phyloP scores from a whole-genome alignment of 352 stramenopile species.

The Globisporangium uncinulatum region DNA sequence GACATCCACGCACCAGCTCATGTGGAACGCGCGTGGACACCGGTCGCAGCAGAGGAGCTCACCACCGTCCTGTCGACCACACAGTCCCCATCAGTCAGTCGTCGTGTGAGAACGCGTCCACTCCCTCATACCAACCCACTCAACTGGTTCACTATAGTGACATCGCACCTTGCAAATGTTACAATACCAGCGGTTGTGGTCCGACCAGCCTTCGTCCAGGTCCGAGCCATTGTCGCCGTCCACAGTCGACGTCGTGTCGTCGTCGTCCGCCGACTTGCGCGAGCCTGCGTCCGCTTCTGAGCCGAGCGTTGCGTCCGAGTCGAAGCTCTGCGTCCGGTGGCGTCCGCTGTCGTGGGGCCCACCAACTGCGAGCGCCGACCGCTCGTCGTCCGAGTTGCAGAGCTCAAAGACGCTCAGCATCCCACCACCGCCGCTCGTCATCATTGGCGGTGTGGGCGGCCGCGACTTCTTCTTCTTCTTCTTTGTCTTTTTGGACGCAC shows the following conservation, averaged over 20 bases:
- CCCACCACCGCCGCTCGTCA: conserved; percentile 13
- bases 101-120: neutral
- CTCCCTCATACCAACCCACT: neutral
- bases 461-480: conserved; percentile 2
- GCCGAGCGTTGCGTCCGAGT: conserved; percentile 16
- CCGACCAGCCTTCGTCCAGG: conserved; percentile 63
- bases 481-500: conserved; percentile 1
- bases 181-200: conserved; percentile 89
- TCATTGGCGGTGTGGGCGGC: neutral
- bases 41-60: conserved; percentile 89
- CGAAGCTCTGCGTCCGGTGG: conserved; percentile 17
- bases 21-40: conserved; percentile 92
- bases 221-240: conserved; percentile 31
- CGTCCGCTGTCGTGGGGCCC: neutral
- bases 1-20: conserved; percentile 52
- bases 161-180: conserved; percentile 76
- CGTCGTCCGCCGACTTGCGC: conserved; percentile 19
- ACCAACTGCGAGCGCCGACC: neutral
- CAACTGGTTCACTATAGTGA: no score
- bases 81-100: neutral
- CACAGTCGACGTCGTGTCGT: conserved; percentile 20
- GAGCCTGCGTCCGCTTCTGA: conserved; percentile 5
- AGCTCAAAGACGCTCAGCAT: conserved; percentile 82
- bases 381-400: conserved; percentile 54
- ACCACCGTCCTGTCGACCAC: conserved; percentile 39